A percentile compares a stretch with the other conserved stretches of the same genome.
These are phyloP conservation scores for Hygrophila difformis DNA, from an alignment of 257 asterid genomes.

Conservation along the genomic window DNA sequence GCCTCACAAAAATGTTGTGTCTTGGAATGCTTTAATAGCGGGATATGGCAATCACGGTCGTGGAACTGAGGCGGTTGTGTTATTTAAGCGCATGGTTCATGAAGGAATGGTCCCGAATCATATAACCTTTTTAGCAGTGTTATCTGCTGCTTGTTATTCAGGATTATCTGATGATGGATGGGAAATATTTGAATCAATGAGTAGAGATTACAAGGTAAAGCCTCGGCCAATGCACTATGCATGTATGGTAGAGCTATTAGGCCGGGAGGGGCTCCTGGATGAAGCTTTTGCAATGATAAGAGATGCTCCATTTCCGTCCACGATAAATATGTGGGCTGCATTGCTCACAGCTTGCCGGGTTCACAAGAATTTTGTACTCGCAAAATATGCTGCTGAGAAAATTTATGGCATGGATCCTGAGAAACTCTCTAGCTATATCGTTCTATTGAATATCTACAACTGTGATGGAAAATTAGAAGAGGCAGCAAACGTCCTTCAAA, in stretches of 20 bases:
- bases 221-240: conserved; percentile 85
- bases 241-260: conserved; percentile 76
- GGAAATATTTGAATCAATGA: conserved; percentile 71
- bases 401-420: conserved; percentile 79
- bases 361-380: conserved; percentile 70
- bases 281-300: conserved; percentile 68
- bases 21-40: conserved; percentile 80
- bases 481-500: conserved; percentile 63
- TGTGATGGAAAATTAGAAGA: conserved; percentile 51
- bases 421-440: conserved; percentile 65
- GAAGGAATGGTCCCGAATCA: conserved; percentile 69
- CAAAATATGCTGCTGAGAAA: conserved; percentile 81
- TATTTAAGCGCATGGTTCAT: conserved; percentile 57
- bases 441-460: conserved; percentile 66
- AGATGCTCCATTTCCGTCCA: conserved; percentile 59
- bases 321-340: conserved; percentile 86
- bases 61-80: conserved; percentile 62
- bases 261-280: conserved; percentile 70
- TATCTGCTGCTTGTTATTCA: conserved; percentile 73
- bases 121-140: conserved; percentile 70
- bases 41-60: conserved; percentile 77
- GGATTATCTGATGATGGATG: conserved; percentile 65
- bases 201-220: conserved; percentile 51
- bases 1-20: conserved; percentile 58
- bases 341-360: conserved; percentile 83